phyloP scores from a whole-genome alignment of 208 protist genomes.

The Trypanosoma melophagium region DNA sequence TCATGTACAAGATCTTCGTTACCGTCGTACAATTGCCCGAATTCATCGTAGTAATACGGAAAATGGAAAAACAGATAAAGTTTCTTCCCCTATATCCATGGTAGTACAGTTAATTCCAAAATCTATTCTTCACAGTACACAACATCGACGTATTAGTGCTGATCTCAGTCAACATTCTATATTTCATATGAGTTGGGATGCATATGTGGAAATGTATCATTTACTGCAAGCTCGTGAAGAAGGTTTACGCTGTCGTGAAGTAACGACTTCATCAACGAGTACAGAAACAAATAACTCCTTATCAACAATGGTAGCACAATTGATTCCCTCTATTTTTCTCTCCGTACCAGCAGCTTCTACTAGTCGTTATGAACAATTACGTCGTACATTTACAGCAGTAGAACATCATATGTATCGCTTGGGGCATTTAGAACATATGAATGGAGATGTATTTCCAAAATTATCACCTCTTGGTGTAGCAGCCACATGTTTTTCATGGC shows the following conservation, averaged over 20 bases:
- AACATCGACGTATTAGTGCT: conserved; percentile 64
- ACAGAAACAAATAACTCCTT: conserved; percentile 8
- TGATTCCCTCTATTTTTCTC: conserved; percentile 45
- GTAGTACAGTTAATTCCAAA: conserved; percentile 85
- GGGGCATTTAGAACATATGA: conserved; percentile 39
- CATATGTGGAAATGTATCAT: conserved; percentile 74
- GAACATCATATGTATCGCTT: conserved; percentile 55
- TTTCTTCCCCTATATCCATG: conserved; percentile 31
- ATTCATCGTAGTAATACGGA: not conserved
- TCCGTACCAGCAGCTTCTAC: conserved; percentile 46
- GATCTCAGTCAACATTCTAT: conserved; percentile 69
- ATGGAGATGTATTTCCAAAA: not conserved
- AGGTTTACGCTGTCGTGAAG: conserved; percentile 26
- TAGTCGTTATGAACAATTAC: conserved; percentile 66
- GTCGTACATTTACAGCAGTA: conserved; percentile 49
- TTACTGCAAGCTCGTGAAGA: conserved; percentile 70
- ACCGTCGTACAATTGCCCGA: conserved; percentile 53
- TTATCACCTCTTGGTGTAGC: conserved; percentile 57
- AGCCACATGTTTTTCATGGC: conserved; percentile 43
- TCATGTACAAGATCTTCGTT: conserved; percentile 47
- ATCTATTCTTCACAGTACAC: conserved; percentile 66
- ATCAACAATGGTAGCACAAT: conserved; percentile 24
- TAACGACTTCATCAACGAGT: not conserved
- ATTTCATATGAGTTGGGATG: conserved; percentile 64
- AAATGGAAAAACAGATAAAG: not conserved